Conservation (phyloP, 805 yeast genomes). For the Groenewaldozyma tartarivorans region DNA sequence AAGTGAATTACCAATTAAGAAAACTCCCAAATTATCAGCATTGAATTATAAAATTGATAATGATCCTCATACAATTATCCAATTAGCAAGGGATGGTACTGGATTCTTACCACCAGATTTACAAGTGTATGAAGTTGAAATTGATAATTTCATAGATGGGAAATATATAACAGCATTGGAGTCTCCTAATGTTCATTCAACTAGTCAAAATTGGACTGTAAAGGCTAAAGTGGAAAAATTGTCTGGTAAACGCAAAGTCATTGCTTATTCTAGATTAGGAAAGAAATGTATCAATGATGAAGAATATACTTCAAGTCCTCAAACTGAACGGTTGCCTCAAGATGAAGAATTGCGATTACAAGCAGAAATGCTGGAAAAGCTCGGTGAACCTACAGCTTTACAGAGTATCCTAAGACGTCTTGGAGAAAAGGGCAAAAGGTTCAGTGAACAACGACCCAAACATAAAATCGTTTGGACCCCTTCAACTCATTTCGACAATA, state of each 20-base stretch:
- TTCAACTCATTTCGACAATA: no score
- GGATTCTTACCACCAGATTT: conserved; percentile 16
- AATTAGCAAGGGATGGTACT: conserved; percentile 8
- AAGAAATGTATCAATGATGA: neutral
- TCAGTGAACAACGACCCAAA: conserved; percentile 9
- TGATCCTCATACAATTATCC: conserved; percentile 15
- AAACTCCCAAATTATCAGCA: neutral
- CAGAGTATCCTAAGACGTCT: conserved; percentile 24
- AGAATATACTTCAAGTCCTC: conserved; percentile 11
- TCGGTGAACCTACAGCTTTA: conserved; percentile 21
- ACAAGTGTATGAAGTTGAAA: conserved; percentile 14
- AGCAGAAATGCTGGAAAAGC: conserved; percentile 17
- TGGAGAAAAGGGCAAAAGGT: conserved; percentile 24
- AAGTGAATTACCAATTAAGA: neutral
- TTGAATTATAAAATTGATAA: conserved; percentile 2
- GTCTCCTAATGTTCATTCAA: conserved; percentile 18
- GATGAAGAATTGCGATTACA: conserved; percentile 18
- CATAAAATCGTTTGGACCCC: neutral
- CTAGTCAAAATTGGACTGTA: conserved; percentile 28
- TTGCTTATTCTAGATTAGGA: neutral
- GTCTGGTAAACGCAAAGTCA: neutral
- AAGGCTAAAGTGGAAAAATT: conserved; percentile 19
- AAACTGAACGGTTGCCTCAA: conserved; percentile 14
- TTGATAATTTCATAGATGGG: conserved; percentile 18
- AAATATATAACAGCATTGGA: conserved; percentile 17